These are phyloP conservation scores for Byssochlamys sp. DNA, from an alignment of 2,329 filamentous ascomycete genomes.

Conservation along the genomic window DNA sequence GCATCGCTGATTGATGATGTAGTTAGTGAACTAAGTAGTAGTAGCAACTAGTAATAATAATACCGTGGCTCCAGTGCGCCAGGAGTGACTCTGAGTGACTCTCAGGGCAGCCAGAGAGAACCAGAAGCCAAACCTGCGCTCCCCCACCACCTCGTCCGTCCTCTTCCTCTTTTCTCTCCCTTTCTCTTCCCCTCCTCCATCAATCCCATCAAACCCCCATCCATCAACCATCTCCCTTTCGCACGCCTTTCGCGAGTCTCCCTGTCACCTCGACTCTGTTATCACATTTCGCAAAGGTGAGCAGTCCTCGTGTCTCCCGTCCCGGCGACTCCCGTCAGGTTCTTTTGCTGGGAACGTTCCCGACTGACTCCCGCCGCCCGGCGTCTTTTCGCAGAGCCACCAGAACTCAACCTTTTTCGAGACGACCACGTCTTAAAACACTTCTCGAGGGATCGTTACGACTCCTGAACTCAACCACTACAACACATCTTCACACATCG, in stretches of 20 bases:
- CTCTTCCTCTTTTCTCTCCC: constrained; percentile 17
- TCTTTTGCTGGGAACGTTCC: constrained; percentile 1
- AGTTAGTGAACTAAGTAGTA: too few species aligned
- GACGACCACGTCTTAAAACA: not conserved
- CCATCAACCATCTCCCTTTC: not conserved
- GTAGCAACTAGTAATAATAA: too few species aligned
- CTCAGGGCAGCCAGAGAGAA: too few species aligned
- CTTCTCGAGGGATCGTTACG: not conserved
- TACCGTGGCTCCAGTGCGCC: too few species aligned
- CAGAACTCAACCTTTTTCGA: constrained; percentile 25
- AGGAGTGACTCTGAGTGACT: too few species aligned
- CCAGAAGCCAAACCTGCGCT: too few species aligned
- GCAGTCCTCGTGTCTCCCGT: not conserved
- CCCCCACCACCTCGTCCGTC: constrained; percentile 13
- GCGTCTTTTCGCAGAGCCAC: not conserved
- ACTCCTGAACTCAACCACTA: not conserved
- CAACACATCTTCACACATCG: constrained; percentile 10
- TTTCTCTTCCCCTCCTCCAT: constrained; percentile 15
- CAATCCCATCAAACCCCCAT: not conserved
- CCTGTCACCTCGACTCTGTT: not conserved
- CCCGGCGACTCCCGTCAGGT: not conserved
- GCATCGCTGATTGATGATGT: too few species aligned
- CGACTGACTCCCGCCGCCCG: not conserved
- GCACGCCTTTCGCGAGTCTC: not conserved
- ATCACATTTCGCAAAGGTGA: not conserved